A percentile compares a stretch with the other conserved stretches of the same genome.
These are phyloP conservation scores for Penicillium sp. DNA, from an alignment of 2,329 filamentous ascomycete species.

Conservation along the genomic window DNA sequence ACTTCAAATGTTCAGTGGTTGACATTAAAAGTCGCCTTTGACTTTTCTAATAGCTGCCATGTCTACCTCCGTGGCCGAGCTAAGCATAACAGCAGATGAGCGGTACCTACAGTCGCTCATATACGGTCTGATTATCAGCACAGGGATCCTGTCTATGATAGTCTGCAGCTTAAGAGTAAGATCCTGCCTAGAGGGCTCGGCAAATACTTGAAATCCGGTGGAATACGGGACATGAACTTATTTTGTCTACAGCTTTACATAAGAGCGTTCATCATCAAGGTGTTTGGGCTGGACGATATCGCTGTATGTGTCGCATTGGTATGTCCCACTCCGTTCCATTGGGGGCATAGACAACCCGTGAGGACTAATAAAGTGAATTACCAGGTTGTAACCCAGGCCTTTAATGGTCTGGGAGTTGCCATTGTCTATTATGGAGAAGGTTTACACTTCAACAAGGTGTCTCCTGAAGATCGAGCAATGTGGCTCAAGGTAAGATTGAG, in stretches of 20 bases:
- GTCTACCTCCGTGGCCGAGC: neutral
- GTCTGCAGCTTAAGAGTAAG: slow-evolving; percentile 8
- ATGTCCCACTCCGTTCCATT: neutral
- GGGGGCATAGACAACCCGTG: no score
- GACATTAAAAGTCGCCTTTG: no score
- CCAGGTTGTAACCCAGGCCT: slow-evolving; percentile 2
- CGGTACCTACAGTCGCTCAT: slow-evolving; percentile 2
- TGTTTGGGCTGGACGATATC: slow-evolving; percentile 3
- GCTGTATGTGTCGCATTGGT: slow-evolving; percentile 10
- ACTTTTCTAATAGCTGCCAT: neutral
- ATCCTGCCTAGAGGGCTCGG: neutral
- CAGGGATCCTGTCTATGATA: slow-evolving; percentile 1
- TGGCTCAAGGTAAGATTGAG: slow-evolving; percentile 6
- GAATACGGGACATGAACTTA: neutral
- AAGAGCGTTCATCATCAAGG: neutral
- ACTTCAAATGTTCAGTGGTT: neutral
- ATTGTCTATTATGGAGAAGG: slow-evolving; percentile 11
- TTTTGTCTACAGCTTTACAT: neutral
- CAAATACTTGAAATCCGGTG: no score
- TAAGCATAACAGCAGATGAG: neutral
- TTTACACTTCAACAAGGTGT: neutral
- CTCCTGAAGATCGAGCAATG: neutral
- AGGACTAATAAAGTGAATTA: neutral
- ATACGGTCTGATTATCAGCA: slow-evolving; percentile 9
- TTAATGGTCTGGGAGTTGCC: slow-evolving; percentile 6